These are phyloP conservation scores for Penicillium fuscoglaucum DNA, from an alignment of 2,329 filamentous ascomycete genomes.

Conservation along the genomic window DNA sequence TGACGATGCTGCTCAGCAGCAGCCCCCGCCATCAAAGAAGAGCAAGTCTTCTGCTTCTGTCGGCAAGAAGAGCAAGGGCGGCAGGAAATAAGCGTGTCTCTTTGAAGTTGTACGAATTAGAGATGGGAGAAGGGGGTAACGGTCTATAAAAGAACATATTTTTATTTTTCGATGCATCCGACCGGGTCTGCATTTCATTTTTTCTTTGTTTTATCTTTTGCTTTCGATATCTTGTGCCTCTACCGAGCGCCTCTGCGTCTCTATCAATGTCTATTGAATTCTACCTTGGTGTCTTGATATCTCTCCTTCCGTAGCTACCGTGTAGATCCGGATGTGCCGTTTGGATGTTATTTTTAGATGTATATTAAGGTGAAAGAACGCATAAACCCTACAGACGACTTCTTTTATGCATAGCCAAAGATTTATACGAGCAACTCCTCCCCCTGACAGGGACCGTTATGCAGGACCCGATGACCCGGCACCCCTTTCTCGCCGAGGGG, in stretches of 20 bases:
- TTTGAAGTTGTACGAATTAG: slow-evolving; percentile 17
- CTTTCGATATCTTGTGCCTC: slow-evolving; percentile 16
- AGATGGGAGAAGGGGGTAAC: slow-evolving; percentile 18
- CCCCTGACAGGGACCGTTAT: slow-evolving; percentile 42
- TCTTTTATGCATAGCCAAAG: background rate
- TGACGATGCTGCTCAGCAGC: slow-evolving; percentile 31
- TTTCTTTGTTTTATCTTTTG: slow-evolving; percentile 11
- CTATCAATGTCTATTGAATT: slow-evolving; percentile 11
- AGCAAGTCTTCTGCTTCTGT: slow-evolving; percentile 26
- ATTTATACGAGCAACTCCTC: slow-evolving; percentile 15
- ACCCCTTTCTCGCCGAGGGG: slow-evolving; percentile 38
- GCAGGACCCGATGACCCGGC: slow-evolving; percentile 44
- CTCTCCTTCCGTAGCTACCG: background rate
- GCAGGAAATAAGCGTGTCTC: slow-evolving; percentile 32
- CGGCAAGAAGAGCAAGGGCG: slow-evolving; percentile 36
- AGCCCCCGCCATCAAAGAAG: slow-evolving; percentile 39
- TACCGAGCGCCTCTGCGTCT: slow-evolving; percentile 14
- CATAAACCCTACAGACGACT: background rate
- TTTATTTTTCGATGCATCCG: slow-evolving; percentile 17
- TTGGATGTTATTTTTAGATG: background rate
- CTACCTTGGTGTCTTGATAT: slow-evolving; percentile 8
- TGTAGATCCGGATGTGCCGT: background rate
- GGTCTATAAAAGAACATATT: slow-evolving; percentile 20
- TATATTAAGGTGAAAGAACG: background rate
- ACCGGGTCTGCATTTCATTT: slow-evolving; percentile 15